Percentiles rank a stretch among this genome's conserved stretches.
Conservation (phyloP, 768 basidiomycete species). For the Auriscalpium orientale region DNA sequence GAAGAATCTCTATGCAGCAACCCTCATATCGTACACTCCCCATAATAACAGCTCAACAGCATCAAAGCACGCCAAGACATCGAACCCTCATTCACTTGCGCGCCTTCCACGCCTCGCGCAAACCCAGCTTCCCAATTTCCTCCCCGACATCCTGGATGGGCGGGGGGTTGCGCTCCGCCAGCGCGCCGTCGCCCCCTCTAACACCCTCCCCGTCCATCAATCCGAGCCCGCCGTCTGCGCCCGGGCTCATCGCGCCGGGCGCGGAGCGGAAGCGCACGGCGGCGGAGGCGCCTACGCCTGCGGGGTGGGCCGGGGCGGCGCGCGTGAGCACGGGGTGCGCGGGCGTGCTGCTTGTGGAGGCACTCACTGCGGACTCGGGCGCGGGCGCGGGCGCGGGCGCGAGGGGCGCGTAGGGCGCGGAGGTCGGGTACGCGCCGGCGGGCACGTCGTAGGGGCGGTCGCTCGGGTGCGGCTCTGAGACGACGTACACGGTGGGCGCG, state of each 20-base stretch:
- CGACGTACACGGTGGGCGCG: constrained; percentile 55
- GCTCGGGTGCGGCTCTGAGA: constrained; percentile 62
- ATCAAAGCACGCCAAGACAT: too few relatives aligned
- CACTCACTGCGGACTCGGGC: constrained; percentile 23
- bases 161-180: constrained; percentile 40
- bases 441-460: constrained; percentile 62
- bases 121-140: background rate
- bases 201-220: constrained; percentile 37
- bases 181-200: constrained; percentile 27
- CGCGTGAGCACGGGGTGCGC: constrained; percentile 40
- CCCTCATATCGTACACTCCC: too few relatives aligned
- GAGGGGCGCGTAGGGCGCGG: constrained; percentile 34
- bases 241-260: constrained; percentile 42
- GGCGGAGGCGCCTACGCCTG: constrained; percentile 42
- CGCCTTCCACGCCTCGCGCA: background rate
- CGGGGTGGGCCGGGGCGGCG: constrained; percentile 31
- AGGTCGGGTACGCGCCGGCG: constrained; percentile 46
- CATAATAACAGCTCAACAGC: too few relatives aligned
- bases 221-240: constrained; percentile 34
- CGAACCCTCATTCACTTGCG: background rate
- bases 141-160: constrained; percentile 19
- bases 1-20: too few relatives aligned
- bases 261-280: constrained; percentile 34
- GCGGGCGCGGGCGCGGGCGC: constrained; percentile 33
- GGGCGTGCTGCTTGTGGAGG: constrained; percentile 34